Evolutionary conservation across 1,284 basidiomycete genomes (phyloP).

Genomic region (Ustilago loliicola): DNA sequence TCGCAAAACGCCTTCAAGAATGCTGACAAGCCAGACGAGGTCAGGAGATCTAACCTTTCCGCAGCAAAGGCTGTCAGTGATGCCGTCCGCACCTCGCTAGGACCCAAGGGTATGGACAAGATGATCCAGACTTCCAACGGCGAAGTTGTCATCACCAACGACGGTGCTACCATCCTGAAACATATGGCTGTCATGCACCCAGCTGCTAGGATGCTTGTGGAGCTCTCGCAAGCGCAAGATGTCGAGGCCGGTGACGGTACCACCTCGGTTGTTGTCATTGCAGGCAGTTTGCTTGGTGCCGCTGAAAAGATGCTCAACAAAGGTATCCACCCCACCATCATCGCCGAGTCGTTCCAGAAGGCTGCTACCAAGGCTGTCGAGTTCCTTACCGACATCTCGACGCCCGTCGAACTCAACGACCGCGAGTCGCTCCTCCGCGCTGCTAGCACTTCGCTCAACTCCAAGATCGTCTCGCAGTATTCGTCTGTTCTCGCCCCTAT

Average conservation of each 20-base stretch:
- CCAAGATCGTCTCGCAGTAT: slow-evolving; percentile 99
- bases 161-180: slow-evolving; percentile 97
- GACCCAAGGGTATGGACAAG: slow-evolving; percentile 99
- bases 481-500: slow-evolving; percentile 97
- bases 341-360: slow-evolving; percentile 94
- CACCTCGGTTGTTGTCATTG: slow-evolving; percentile 97
- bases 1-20: slow-evolving; percentile 68
- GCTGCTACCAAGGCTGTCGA: slow-evolving; percentile 94
- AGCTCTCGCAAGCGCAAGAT: slow-evolving; percentile 97
- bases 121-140: slow-evolving; percentile 99
- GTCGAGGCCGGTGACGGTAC: slow-evolving; percentile 99
- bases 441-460: slow-evolving; percentile 95
- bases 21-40: slow-evolving; percentile 70
- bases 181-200: slow-evolving; percentile 98
- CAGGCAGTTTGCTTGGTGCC: slow-evolving; percentile 90
- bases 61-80: slow-evolving; percentile 87
- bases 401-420: slow-evolving; percentile 92
- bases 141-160: slow-evolving; percentile 98
- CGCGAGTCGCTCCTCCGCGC: slow-evolving; percentile 87
- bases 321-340: slow-evolving; percentile 94
- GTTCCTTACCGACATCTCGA: slow-evolving; percentile 91
- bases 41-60: slow-evolving; percentile 66
- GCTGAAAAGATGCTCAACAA: slow-evolving; percentile 98
- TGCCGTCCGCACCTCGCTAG: slow-evolving; percentile 94
- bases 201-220: slow-evolving; percentile 95